Base-by-base conservation (phyloP, 2,329 filamentous ascomycete genomes). In the Thielaviopsis populi region DNA sequence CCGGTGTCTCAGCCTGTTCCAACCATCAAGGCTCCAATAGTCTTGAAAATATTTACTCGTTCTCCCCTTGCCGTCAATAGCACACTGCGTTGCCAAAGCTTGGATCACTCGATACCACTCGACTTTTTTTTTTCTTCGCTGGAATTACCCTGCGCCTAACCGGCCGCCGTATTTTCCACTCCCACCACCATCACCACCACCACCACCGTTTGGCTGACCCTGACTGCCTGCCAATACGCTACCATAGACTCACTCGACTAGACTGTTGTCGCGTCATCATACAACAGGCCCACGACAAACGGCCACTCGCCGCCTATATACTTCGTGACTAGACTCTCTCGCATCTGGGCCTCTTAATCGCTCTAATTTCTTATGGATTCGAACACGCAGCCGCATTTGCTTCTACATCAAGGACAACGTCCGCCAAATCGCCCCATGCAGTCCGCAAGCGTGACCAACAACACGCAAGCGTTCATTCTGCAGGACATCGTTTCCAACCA, bases 331-430 rank as follows among this genome's bases (percentile, higher is more conserved):
- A n/a, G n/a, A n/a, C n/a, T n/a, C n/a, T n/a, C n/a, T n/a, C n/a
- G n/a, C n/a, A n/a, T n/a, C n/a, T n/a, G n/a, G n/a, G n/a, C n/a
- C n/a, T n/a, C n/a, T n/a, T n/a, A n/a, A n/a, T n/a, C n/a, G n/a
- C 27, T 33, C n/a, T n/a, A 37, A 56, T 56, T 5, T 19, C n/a
- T 78, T 73, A 83, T 84, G 81, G 80, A 81, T 75, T 80, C 78
- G 71, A 83, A 82, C 69, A 79, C 83, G 74, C 78, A 78, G 72
- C 50, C 61, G 6, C 80, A 81, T 69, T 82, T 83, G 79, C 76
- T 78, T 72, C 74, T 78, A 71, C 74, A 74, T 69, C 74, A 71
- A 67, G 73, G 73, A 66, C 75, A 75, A 64, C 71, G 72, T 56
- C 70, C 72, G 48, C 71, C 76, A 67, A 76, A 77, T 66, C 71